phyloP scores from a whole-genome alignment of 345 rosid genomes.

The Brassica rapa region DNA sequence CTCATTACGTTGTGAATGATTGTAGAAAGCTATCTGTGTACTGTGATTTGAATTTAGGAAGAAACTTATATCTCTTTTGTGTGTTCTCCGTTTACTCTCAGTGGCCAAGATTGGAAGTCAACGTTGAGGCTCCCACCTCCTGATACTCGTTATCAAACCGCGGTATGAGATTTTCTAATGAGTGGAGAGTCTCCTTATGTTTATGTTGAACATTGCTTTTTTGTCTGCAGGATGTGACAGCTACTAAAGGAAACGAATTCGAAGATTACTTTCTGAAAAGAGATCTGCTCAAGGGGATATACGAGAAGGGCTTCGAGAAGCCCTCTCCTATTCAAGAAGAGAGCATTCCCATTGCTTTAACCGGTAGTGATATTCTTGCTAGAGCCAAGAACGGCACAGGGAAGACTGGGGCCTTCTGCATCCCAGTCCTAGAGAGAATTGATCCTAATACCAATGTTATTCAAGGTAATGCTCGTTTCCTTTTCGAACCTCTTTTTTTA shows the following conservation, averaged over 20 bases:
- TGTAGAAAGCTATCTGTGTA: neutral
- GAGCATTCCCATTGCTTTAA: conserved; percentile 99
- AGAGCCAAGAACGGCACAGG: conserved; percentile 99
- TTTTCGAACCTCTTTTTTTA: neutral
- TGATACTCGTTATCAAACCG: conserved; percentile 86
- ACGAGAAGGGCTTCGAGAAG: conserved; percentile 97
- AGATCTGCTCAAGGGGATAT: conserved; percentile 93
- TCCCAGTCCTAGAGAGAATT: conserved; percentile 96
- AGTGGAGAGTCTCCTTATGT: neutral
- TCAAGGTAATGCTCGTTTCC: conserved; percentile 64
- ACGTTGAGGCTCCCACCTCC: conserved; percentile 73
- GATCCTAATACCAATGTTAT: conserved; percentile 91
- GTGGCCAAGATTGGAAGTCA: conserved; percentile 97
- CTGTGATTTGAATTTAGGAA: neutral
- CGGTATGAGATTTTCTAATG: conserved; percentile 50
- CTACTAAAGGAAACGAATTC: conserved; percentile 97
- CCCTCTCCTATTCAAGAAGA: conserved; percentile 99
- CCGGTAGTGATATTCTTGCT: conserved; percentile 99
- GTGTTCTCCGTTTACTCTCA: conserved; percentile 32
- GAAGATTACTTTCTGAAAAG: conserved; percentile 98
- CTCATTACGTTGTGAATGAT: too few relatives aligned
- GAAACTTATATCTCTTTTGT: neutral
- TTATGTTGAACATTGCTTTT: conserved; percentile 36
- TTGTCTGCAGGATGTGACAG: conserved; percentile 87
- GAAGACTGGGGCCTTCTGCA: conserved; percentile 97